Base-by-base conservation (phyloP, 345 rosid genomes). In the Salix dunnii region DNA sequence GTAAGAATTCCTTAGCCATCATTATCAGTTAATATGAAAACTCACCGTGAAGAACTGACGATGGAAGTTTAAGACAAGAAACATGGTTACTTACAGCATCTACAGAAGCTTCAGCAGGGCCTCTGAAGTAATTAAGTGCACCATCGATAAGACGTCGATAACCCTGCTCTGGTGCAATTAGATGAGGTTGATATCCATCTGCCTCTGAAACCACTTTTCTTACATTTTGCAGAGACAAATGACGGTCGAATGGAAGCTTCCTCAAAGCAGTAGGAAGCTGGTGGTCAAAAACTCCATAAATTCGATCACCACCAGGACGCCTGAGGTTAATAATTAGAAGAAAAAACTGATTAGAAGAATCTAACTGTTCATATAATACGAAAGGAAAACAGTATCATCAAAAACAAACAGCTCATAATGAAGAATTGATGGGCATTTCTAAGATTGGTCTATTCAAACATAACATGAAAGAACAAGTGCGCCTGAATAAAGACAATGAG, bases 61-160 rank as follows among this genome's bases (percentile, higher is more conserved):
- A 20, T 25, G 13, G 8, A 21, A 35, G 9, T 11, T 2, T 10
- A 12, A 43, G 10, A 7, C 46, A 25, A 35, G 40, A 7, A 27
- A 43, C 58, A n/a, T 40, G 21, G 30, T 49, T 61, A 82, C 92
- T 89, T 84, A 88, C 95, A 64, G 91, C 90, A 79, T 91, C 90
- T n/a, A 91, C 95, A 31, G 92, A 89, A 75, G 90, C 91, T 81
- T 89, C 91, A 64, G 92, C 91, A 30, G 95, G 95, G 51, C 87
- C 88, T 77, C 84, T 89, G 81, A 89, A 89, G 83, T 83, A 91
- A 77, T 82, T 83, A 36, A 91, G 84, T 25, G 91, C 87, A 7
- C 89, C 83, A 13, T 91, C 91, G 62, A 91, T 91, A 7, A 89
- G 87, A 53, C 91, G 80, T 4, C 94, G 82, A 76, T 91, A 91